These are phyloP conservation scores for Zoysia japonica DNA, from an alignment of 176 grass and related monocot species.

Conservation along the genomic window DNA sequence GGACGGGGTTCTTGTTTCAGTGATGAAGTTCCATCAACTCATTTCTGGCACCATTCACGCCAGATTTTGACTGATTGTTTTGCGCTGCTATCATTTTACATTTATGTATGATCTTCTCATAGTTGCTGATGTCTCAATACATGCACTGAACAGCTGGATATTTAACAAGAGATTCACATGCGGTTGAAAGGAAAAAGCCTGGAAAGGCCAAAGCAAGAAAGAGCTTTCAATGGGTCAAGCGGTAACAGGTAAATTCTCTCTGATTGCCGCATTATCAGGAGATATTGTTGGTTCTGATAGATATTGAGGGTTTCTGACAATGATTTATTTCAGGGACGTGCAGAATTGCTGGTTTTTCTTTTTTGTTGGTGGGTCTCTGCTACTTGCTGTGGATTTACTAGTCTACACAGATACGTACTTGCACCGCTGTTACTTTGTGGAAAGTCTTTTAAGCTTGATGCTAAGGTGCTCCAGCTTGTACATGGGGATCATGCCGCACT, in stretches of 20 bases:
- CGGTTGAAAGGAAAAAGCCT: constrained; percentile 91
- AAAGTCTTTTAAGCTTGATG: constrained; percentile 15
- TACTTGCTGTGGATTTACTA: constrained; percentile 34
- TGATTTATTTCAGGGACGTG: constrained; percentile 4
- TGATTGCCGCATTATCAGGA: neutral
- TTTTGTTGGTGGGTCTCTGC: neutral
- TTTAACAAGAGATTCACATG: constrained; percentile 84
- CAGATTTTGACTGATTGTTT: neutral
- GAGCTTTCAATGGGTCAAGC: constrained; percentile 99
- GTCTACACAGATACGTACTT: constrained; percentile 23
- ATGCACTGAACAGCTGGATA: constrained; percentile 67
- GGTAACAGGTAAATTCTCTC: constrained; percentile 61
- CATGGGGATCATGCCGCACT: neutral
- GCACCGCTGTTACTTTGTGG: constrained; percentile 8
- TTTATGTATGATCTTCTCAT: neutral
- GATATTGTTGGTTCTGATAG: neutral
- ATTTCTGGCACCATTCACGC: neutral
- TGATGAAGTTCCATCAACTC: neutral
- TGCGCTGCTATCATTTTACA: neutral
- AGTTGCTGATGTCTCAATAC: constrained; percentile 14
- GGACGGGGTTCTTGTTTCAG: neutral
- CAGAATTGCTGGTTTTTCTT: neutral
- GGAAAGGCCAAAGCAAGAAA: constrained; percentile 97
- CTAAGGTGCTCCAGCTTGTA: neutral
- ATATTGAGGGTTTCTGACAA: neutral